phyloP scores from a whole-genome alignment of 73 alveolate genomes.

The Durusdinium trenchii region DNA sequence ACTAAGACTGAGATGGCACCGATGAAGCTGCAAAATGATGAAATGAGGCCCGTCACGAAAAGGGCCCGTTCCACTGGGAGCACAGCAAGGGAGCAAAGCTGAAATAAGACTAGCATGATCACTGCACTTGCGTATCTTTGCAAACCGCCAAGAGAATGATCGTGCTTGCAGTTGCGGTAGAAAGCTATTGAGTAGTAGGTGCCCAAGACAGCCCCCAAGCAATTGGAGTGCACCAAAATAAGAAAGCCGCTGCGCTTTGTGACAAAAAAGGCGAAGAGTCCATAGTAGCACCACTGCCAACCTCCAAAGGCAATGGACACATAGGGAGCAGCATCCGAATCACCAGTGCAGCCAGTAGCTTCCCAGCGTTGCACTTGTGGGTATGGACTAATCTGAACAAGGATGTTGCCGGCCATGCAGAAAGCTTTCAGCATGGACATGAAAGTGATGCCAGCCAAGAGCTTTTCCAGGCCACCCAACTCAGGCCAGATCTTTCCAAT shows the following conservation, averaged over 20 bases:
- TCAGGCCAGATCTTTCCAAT: slow-evolving; percentile 9
- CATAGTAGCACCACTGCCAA: slow-evolving; percentile 87
- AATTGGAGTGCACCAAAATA: slow-evolving; percentile 70
- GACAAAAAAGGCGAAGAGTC: slow-evolving; percentile 68
- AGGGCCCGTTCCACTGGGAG: slow-evolving; percentile 82
- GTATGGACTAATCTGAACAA: not conserved
- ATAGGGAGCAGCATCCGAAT: slow-evolving; percentile 71
- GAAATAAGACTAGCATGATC: slow-evolving; percentile 56
- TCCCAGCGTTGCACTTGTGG: slow-evolving; percentile 71
- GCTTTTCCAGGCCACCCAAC: slow-evolving; percentile 37
- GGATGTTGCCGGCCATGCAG: slow-evolving; percentile 80
- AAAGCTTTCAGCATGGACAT: slow-evolving; percentile 71
- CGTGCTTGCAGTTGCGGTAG: slow-evolving; percentile 77
- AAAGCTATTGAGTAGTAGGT: slow-evolving; percentile 66
- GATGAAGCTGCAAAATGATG: slow-evolving; percentile 72
- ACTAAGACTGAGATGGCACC: slow-evolving; percentile 68
- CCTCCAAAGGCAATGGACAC: slow-evolving; percentile 79
- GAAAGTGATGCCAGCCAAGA: slow-evolving; percentile 81
- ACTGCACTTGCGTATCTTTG: slow-evolving; percentile 59
- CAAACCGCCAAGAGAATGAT: slow-evolving; percentile 36
- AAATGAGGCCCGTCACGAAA: slow-evolving; percentile 56
- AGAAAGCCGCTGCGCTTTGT: slow-evolving; percentile 58
- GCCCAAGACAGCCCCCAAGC: slow-evolving; percentile 76
- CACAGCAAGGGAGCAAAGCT: slow-evolving; percentile 55
- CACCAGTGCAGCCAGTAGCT: slow-evolving; percentile 60